Percentiles rank a stretch among this genome's conserved stretches.
phyloP scores from a whole-genome alignment of 768 basidiomycete species.

The Lactarius vividus region DNA sequence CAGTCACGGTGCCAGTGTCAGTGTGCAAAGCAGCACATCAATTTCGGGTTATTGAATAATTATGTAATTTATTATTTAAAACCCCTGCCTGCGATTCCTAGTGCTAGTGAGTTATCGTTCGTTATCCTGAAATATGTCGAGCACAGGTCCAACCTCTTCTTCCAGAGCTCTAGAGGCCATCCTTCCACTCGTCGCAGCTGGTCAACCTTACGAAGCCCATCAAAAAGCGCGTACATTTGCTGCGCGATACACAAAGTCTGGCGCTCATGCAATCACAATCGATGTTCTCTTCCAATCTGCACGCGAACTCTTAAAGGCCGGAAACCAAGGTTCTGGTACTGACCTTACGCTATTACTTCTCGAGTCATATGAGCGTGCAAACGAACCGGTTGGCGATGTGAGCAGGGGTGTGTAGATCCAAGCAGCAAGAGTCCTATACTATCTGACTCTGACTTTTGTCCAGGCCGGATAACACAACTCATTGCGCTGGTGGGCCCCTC shows the following conservation, averaged over 20 bases:
- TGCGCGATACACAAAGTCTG: conserved; percentile 77
- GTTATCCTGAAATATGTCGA: conserved; percentile 10
- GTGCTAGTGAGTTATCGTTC: too few relatives aligned
- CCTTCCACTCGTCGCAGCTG: conserved; percentile 63
- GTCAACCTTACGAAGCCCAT: conserved; percentile 88
- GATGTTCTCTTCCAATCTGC: conserved; percentile 92
- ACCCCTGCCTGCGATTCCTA: background rate
- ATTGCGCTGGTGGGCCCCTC: conserved; percentile 78
- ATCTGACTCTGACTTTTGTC: conserved; percentile 5
- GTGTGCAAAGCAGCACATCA: background rate
- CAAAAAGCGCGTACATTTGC: conserved; percentile 97
- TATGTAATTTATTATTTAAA: background rate
- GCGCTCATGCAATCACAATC: conserved; percentile 81
- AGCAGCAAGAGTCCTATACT: background rate
- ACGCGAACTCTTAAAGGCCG: conserved; percentile 81
- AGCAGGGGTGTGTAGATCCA: conserved; percentile 66
- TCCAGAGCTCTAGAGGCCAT: conserved; percentile 72
- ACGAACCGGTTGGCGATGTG: conserved; percentile 69
- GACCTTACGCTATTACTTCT: conserved; percentile 80
- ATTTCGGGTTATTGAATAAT: background rate
- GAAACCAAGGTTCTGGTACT: conserved; percentile 85
- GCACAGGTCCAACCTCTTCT: conserved; percentile 39
- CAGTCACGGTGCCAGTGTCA: background rate
- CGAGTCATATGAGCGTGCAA: conserved; percentile 78
- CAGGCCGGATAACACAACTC: conserved; percentile 87